Conservation (phyloP, 2,329 filamentous ascomycete species). For the Pyrenochaeta sp. region DNA sequence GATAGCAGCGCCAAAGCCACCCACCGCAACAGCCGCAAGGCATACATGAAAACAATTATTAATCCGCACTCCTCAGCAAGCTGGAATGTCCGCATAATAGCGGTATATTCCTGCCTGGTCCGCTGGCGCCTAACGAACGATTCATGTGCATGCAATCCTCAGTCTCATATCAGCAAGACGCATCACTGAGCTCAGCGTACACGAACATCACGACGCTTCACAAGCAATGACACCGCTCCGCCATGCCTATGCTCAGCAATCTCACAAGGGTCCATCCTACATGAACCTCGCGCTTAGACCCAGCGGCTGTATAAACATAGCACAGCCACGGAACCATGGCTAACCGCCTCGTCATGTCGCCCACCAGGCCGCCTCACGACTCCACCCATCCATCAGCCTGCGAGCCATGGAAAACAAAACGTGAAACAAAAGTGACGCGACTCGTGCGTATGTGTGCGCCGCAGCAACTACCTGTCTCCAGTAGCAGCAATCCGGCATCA, state of each 20-base stretch:
- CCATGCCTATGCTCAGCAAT: neutral
- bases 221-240: constrained; percentile 5
- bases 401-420: constrained; percentile 6
- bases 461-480: constrained; percentile 5
- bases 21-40: neutral
- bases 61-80: neutral
- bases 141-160: neutral
- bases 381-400: constrained; percentile 9
- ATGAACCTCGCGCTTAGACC: constrained; percentile 6
- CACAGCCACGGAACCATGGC: constrained; percentile 26
- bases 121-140: neutral
- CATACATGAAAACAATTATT: neutral
- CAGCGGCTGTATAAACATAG: constrained; percentile 23
- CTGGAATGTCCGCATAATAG: neutral
- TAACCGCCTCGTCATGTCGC: constrained; percentile 16
- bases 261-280: neutral
- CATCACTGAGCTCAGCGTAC: neutral
- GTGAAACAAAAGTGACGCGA: constrained; percentile 17
- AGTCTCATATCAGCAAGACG: neutral
- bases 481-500: constrained; percentile 1
- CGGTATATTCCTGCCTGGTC: neutral
- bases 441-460: neutral
- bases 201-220: neutral
- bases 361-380: constrained; percentile 7
- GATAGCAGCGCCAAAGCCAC: neutral